A percentile compares a stretch with the other conserved stretches of the same genome.
phyloP scores from a whole-genome alignment of 1,284 basidiomycete genomes.

The Coniferiporia sulphurascens region DNA sequence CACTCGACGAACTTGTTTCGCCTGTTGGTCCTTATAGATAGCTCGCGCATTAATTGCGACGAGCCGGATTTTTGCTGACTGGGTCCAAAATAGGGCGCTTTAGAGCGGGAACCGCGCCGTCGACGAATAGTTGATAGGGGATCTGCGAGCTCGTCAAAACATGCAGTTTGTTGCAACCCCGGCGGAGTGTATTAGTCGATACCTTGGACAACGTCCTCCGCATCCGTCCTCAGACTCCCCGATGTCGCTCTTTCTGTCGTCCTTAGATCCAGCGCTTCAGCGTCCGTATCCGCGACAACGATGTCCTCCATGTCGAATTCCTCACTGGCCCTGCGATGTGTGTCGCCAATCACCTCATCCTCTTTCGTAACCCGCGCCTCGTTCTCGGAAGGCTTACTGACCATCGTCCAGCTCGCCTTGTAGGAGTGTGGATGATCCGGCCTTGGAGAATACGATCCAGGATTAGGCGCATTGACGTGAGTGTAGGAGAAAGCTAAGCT shows the following conservation, averaged over 20 bases:
- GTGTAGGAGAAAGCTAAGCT: constrained; percentile 79
- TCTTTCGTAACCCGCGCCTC: constrained; percentile 24
- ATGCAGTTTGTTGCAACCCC: neutral
- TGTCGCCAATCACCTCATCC: constrained; percentile 30
- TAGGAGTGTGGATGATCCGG: constrained; percentile 35
- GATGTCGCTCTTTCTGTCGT: constrained; percentile 14
- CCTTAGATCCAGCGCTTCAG: constrained; percentile 32
- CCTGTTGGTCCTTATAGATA: constrained; percentile 70
- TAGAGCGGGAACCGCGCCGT: constrained; percentile 4
- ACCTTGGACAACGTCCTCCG: constrained; percentile 30
- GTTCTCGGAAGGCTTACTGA: constrained; percentile 44
- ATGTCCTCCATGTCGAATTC: constrained; percentile 66
- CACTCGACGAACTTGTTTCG: constrained; percentile 72
- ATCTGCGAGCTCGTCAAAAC: constrained; percentile 13
- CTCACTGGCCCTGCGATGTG: constrained; percentile 34
- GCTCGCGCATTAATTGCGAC: constrained; percentile 49
- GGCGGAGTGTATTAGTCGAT: constrained; percentile 3
- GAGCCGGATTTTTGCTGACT: constrained; percentile 11
- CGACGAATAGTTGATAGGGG: constrained; percentile 15
- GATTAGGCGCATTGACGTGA: constrained; percentile 70
- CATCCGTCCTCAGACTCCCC: constrained; percentile 26
- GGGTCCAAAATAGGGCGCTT: constrained; percentile 14
- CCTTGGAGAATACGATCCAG: constrained; percentile 67
- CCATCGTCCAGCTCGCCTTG: constrained; percentile 73
- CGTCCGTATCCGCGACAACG: constrained; percentile 67